phyloP scores from a whole-genome alignment of 1,284 basidiomycete genomes.

The Rhodotorula sp. region DNA sequence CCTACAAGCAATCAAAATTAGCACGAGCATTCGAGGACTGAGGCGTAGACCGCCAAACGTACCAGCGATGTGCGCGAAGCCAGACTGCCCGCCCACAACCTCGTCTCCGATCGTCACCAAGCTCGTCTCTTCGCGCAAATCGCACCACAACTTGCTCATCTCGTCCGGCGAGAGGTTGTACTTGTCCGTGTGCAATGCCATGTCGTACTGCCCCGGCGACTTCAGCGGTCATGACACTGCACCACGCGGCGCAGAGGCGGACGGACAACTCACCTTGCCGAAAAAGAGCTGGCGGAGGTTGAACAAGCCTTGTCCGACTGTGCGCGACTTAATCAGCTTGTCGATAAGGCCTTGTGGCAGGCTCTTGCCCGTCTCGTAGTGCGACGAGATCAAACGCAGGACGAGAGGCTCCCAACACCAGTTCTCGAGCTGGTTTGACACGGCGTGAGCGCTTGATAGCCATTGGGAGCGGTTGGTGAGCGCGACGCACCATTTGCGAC shows the following conservation, averaged over 20 bases:
- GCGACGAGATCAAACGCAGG: conserved; percentile 70
- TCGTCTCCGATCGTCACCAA: conserved; percentile 61
- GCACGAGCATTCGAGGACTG: not conserved
- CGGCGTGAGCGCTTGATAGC: no score
- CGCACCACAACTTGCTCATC: conserved; percentile 71
- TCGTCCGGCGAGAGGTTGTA: conserved; percentile 51
- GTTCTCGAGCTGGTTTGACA: conserved; percentile 61
- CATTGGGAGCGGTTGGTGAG: no score
- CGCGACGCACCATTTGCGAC: conserved; percentile 63
- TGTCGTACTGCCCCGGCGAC: conserved; percentile 44
- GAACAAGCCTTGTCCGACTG: conserved; percentile 73
- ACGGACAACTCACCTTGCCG: conserved; percentile 58
- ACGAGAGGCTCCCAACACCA: conserved; percentile 67
- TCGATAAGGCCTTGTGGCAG: conserved; percentile 72
- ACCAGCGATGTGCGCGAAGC: conserved; percentile 66
- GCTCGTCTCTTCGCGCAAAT: conserved; percentile 64
- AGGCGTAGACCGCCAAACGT: not conserved
- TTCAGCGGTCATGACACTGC: no score
- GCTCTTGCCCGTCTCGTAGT: conserved; percentile 69
- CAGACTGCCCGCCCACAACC: conserved; percentile 65
- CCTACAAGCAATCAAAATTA: no score
- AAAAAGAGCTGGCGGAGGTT: conserved; percentile 79
- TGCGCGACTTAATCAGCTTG: conserved; percentile 75
- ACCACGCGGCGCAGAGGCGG: not conserved
- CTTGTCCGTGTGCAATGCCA: conserved; percentile 48